phyloP scores from a whole-genome alignment of 345 rosid genomes.

The Abelmoschus esculentus region DNA sequence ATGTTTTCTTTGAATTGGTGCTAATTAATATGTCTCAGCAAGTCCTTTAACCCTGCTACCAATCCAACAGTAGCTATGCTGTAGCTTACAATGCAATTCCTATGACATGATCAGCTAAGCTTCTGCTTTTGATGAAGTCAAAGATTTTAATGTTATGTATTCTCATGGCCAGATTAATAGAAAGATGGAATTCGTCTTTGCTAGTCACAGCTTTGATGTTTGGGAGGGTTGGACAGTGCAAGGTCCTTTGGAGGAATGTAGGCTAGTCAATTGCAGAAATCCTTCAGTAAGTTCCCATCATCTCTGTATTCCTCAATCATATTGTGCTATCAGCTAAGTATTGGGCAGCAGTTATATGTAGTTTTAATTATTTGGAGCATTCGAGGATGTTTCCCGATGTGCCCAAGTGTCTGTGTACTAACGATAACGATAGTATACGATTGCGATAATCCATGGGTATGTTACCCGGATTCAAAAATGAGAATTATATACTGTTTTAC shows the following conservation, averaged over 20 bases:
- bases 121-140: not conserved
- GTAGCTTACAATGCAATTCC: not conserved
- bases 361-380: not conserved
- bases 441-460: not conserved
- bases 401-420: not conserved
- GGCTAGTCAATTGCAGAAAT: conserved; percentile 85
- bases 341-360: too few species aligned
- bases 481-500: too few species aligned
- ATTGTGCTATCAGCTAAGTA: too few species aligned
- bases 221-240: conserved; percentile 98
- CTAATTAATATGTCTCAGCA: not conserved
- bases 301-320: not conserved
- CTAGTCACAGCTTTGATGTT: conserved; percentile 95
- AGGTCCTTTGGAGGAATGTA: conserved; percentile 82
- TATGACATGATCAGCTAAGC: not conserved
- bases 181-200: conserved; percentile 92
- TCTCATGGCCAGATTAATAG: conserved; percentile 73
- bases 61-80: not conserved
- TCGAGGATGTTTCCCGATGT: not conserved
- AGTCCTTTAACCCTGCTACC: not conserved
- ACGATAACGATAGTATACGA: not conserved
- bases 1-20: not conserved
- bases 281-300: conserved; percentile 39
- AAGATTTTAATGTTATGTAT: not conserved
- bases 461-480: too few species aligned